These are phyloP conservation scores for Colletotrichum sp. DNA, from an alignment of 2,329 filamentous ascomycete species.

Conservation along the genomic window DNA sequence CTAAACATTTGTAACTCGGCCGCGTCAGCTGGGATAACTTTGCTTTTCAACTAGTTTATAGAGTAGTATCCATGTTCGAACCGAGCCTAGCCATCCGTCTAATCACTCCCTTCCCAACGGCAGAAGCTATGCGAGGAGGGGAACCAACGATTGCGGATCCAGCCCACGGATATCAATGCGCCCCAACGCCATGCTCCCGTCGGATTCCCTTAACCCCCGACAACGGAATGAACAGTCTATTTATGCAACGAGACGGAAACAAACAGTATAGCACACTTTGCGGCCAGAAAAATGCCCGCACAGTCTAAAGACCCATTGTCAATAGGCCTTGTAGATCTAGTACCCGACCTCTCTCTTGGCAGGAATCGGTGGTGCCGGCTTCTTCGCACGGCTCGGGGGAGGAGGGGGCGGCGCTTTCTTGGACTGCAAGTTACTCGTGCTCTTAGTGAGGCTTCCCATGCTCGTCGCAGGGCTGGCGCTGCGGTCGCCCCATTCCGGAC, in stretches of 20 bases:
- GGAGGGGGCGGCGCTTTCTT: slow-evolving; percentile 51
- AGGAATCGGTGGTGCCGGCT: slow-evolving; percentile 54
- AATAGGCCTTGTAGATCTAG: slow-evolving; percentile 18
- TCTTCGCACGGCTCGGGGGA: slow-evolving; percentile 54
- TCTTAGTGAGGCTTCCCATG: slow-evolving; percentile 57
- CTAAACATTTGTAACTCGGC: neutral
- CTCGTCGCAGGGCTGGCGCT: slow-evolving; percentile 62
- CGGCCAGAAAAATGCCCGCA: neutral
- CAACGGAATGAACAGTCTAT: slow-evolving; percentile 17
- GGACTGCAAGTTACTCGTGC: slow-evolving; percentile 31
- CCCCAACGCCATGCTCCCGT: slow-evolving; percentile 20
- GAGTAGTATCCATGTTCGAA: neutral
- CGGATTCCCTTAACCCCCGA: neutral
- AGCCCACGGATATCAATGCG: slow-evolving; percentile 20
- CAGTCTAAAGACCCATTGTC: neutral
- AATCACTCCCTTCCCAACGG: neutral
- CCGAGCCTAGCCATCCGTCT: neutral
- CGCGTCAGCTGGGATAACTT: neutral
- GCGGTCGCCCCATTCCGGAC: slow-evolving; percentile 55
- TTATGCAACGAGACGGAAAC: slow-evolving; percentile 4
- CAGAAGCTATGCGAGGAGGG: slow-evolving; percentile 1
- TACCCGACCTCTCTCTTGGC: slow-evolving; percentile 35
- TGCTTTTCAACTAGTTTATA: neutral
- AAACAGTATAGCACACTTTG: neutral
- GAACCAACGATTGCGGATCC: slow-evolving; percentile 9